Base-by-base conservation (phyloP, 257 asterid genomes). In the Thymus mandschuricus region DNA sequence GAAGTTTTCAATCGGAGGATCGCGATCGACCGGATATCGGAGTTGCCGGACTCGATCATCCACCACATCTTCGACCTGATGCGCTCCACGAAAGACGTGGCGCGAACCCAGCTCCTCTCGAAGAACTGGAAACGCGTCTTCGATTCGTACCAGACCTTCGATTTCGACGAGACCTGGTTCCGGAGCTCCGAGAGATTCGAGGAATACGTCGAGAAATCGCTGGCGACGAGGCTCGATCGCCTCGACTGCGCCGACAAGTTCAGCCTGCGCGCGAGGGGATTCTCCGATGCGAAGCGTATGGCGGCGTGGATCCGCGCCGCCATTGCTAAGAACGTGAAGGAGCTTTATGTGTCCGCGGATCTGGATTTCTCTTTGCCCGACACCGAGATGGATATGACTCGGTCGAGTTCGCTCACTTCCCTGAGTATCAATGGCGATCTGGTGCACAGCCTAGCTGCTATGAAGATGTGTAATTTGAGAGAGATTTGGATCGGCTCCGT, bases 121-220 rank as follows among this genome's bases (percentile, higher is more conserved):
- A 82, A 75, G 77, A 65, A 52, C 75, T 85, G 86, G 87, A 85
- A 74, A 65, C 62, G 43, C 61, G 66, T 69, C 41, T 80, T 80
- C 63, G 41, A 75, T 62, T 80, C 83, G 1, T 82, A 80, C 74
- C 69, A 43, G 33, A 50, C 68, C 1, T 83, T 85, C 38, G 83
- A 85, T 75, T 81, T 85, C 72, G 90, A 85, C 51, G 75, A 85
- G 73, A 75, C 76, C 29, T 81, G 70, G 77, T 80, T 82, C 45
- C 62, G 40, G 40, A 35, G 5, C 4, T 35, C 5, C 5, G 40
- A 35, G 4, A 35, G 2, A 35, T 77, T 13, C 55, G 62, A 64
- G 69, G n/a, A 15, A 40, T 71, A 65, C 21, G 83, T 85, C 13
- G 74, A 72, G 51, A 74, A 73, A 44, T 55, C 86, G 2, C 1